These are phyloP conservation scores for Clitopilus hobsonii DNA, from an alignment of 768 basidiomycete species.

Conservation along the genomic window DNA sequence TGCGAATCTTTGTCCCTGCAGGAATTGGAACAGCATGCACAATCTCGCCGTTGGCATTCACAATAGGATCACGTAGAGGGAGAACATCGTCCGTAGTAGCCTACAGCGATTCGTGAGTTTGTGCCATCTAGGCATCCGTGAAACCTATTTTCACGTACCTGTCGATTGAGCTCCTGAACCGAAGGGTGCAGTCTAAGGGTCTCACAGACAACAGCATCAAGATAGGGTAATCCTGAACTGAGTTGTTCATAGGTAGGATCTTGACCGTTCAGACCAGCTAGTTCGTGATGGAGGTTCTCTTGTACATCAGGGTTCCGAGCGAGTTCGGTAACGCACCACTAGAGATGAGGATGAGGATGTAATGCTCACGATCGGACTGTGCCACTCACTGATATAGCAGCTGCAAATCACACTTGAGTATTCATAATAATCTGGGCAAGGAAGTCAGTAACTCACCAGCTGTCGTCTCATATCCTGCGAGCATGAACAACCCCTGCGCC, in stretches of 20 bases:
- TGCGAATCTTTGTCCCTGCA: constrained; percentile 27
- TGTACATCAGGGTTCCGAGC: constrained; percentile 39
- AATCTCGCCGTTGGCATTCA: constrained; percentile 18
- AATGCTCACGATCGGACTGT: neutral
- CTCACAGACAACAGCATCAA: constrained; percentile 39
- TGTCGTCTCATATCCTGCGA: constrained; percentile 51
- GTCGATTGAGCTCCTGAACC: constrained; percentile 19
- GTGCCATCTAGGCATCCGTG: neutral
- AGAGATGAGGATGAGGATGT: neutral
- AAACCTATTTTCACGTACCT: constrained; percentile 16
- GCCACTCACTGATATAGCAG: constrained; percentile 29
- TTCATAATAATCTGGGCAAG: neutral
- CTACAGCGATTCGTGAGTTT: constrained; percentile 10
- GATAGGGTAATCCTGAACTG: constrained; percentile 24
- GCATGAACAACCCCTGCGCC: constrained; percentile 27
- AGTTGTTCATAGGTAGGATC: constrained; percentile 50
- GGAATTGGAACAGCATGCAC: constrained; percentile 24
- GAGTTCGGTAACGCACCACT: constrained; percentile 61
- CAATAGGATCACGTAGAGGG: constrained; percentile 26
- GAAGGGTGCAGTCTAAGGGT: constrained; percentile 32
- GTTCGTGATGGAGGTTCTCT: constrained; percentile 42
- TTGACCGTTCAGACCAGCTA: constrained; percentile 29
- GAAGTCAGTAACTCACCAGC: constrained; percentile 27
- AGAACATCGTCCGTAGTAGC: constrained; percentile 30
- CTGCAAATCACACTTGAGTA: constrained; percentile 11